These are phyloP conservation scores for Fraxinus excelsior DNA, from an alignment of 257 asterid species.

Conservation along the genomic window DNA sequence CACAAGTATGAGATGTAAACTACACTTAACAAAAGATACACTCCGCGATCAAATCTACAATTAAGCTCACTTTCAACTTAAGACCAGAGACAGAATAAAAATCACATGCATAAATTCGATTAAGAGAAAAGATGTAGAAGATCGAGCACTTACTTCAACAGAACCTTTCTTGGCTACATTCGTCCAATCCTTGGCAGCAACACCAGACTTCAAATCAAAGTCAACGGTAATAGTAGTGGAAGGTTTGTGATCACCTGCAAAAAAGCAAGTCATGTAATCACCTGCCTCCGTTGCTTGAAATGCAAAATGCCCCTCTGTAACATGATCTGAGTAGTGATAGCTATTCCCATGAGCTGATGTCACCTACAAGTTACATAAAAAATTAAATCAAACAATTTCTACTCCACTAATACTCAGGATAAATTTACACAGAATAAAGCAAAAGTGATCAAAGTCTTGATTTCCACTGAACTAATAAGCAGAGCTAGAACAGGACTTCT, in stretches of 20 bases:
- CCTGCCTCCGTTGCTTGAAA: constrained; percentile 84
- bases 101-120: not conserved
- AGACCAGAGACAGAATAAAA: not conserved
- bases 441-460: not conserved
- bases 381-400: not conserved
- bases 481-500: not conserved
- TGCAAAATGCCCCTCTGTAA: constrained; percentile 76
- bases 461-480: not conserved
- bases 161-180: constrained; percentile 91
- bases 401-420: not conserved
- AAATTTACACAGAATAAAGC: not conserved
- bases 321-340: constrained; percentile 81
- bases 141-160: constrained; percentile 62
- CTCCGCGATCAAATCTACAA: not conserved
- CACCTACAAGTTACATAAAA: constrained; percentile 48
- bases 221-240: constrained; percentile 60
- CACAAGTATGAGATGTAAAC: not conserved
- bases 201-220: constrained; percentile 91
- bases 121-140: not conserved
- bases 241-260: constrained; percentile 72
- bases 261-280: constrained; percentile 88
- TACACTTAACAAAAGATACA: not conserved
- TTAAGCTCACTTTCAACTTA: not conserved
- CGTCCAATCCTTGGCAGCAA: constrained; percentile 94
- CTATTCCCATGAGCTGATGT: constrained; percentile 79